Base-by-base conservation (phyloP, 768 basidiomycete genomes). In the Naganishia randhawae region DNA sequence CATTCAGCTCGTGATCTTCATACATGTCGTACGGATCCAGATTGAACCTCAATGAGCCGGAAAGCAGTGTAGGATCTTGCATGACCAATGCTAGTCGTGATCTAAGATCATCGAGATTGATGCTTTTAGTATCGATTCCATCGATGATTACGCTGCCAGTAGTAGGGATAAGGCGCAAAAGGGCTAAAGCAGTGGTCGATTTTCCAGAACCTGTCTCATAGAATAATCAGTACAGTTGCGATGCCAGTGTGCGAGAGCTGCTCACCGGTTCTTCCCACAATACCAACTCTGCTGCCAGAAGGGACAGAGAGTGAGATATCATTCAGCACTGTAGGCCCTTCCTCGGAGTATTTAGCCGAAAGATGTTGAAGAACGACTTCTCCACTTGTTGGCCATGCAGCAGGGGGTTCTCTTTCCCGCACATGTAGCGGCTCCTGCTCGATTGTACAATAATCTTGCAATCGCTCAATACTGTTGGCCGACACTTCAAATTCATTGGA, bases 341-440 rank as follows among this genome's bases (percentile, higher is more conserved):
- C 85, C 76, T 82, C 63, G 19, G 85, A 84, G 76, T 88, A 88
- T 51, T 68, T 67, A 0, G 86, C 86, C 14, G 82, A 83, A 7
- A 87, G 78, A 39, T 83, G 81, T 69, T 87, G 83, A 0, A 86
- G 83, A 5, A 77, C 72, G 27, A 87, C 78, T 14, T 82, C 78
- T 0, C 86, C 86, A 39, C 83, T 84, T 0, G 86, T 81, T 3
- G 86, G 86, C 86, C 86, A 88, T 67, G 86, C 84, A 0, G 86
- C 86, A 6, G 86, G 86, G 3, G 86, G 86, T 22, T 82, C 75
- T 3, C 83, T 83, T 11, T 78, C 70, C 27, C 77, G 70, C 0
- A 80, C 80, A 0, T 82, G 71, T 64, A 80, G 78, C 0, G 82
- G 82, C 73, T 87, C 86, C 69, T 85, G 85, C 51, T 86, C 85